phyloP scores from a whole-genome alignment of 768 basidiomycete species.

The Austroboletus festivus region DNA sequence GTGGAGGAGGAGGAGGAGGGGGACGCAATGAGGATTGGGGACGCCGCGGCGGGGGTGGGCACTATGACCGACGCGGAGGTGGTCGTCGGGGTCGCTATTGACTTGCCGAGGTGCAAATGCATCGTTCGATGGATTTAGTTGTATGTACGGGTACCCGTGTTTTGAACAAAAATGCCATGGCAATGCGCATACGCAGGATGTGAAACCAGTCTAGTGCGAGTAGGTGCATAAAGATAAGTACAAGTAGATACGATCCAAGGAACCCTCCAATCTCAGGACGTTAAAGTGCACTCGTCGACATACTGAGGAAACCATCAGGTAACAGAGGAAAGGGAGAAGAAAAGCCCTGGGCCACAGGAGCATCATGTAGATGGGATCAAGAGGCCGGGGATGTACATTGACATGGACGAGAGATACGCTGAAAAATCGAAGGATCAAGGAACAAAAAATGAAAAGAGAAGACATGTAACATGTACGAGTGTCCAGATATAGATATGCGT shows the following conservation, averaged over 20 bases:
- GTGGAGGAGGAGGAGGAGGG: slow-evolving; percentile 27
- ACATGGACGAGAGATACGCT: slow-evolving; percentile 8
- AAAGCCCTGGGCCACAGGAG: too few species aligned
- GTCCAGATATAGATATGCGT: background rate
- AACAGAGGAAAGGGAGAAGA: too few species aligned
- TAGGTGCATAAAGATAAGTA: too few species aligned
- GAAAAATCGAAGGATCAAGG: slow-evolving; percentile 1
- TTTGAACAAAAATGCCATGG: slow-evolving; percentile 5
- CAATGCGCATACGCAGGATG: background rate
- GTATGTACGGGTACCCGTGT: background rate
- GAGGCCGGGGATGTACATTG: too few species aligned
- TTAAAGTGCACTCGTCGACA: too few species aligned
- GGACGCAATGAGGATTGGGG: slow-evolving; percentile 37
- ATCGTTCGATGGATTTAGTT: slow-evolving; percentile 8
- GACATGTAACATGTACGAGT: background rate
- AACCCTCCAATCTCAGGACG: too few species aligned
- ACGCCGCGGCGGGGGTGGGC: slow-evolving; percentile 23
- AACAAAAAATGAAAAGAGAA: background rate
- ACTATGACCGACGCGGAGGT: slow-evolving; percentile 24
- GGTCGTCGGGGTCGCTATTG: slow-evolving; percentile 28
- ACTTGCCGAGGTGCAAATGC: background rate
- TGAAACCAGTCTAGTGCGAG: too few species aligned
- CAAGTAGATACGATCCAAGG: too few species aligned
- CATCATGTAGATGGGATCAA: too few species aligned
- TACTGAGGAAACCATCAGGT: too few species aligned